Conservation (phyloP, 768 basidiomycete genomes). For the Rhizopogon rudus region DNA sequence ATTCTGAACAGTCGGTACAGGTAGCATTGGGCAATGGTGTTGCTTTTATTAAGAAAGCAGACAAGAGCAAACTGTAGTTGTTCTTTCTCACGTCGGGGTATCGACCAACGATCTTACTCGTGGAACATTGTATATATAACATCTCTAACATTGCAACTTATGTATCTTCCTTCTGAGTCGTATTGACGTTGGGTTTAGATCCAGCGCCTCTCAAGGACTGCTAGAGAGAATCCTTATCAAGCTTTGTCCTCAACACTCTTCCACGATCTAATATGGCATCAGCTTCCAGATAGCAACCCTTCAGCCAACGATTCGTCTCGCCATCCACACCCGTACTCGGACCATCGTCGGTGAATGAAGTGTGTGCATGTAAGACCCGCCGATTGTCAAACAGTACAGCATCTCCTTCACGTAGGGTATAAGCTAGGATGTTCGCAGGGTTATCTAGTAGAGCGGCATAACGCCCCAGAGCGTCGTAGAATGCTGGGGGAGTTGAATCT, state of each 20-base stretch:
- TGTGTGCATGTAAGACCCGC: constrained; percentile 82
- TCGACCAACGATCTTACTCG: no score
- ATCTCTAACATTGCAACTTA: no score
- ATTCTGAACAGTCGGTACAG: constrained; percentile 19
- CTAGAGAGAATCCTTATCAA: constrained; percentile 1
- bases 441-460: constrained; percentile 60
- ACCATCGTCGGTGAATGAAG: constrained; percentile 54
- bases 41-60: constrained; percentile 44
- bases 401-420: constrained; percentile 77
- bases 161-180: no score
- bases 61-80: no score
- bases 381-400: constrained; percentile 92
- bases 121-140: no score
- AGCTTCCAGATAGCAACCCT: constrained; percentile 78
- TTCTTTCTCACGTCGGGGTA: no score
- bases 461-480: constrained; percentile 56
- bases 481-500: constrained; percentile 41
- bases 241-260: constrained; percentile 40
- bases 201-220: neutral
- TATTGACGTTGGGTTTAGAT: neutral
- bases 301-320: constrained; percentile 76
- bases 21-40: constrained; percentile 55
- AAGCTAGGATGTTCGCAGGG: constrained; percentile 46
- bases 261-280: constrained; percentile 59
- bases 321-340: constrained; percentile 29